Evolutionary conservation across 805 yeast species (phyloP), one percentile per base, ranked within the genome.

Genomic region (Candida sithepensis): DNA sequence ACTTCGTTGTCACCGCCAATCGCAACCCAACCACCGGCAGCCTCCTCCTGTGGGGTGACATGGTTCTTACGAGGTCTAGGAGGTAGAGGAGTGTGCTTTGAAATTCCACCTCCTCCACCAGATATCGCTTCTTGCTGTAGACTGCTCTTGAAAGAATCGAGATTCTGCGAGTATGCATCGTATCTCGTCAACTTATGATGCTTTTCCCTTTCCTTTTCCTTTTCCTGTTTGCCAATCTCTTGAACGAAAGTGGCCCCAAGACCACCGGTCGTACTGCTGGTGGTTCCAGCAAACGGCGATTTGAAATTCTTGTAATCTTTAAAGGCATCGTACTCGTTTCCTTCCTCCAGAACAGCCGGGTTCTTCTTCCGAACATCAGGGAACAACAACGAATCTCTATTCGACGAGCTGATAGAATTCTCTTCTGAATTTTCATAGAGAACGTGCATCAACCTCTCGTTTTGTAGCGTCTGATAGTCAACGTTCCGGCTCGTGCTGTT

Each of bases 401-500:
- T 41, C 13, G 39, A 26, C 46, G 55, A 32, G 3, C 21, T 16
- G 10, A 26, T 33, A 20, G 43, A 49, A 28, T 48, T 52, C 36
- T 63, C 66, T 38, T 58, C 61, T 1, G 60, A 55, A 9, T 56
- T 54, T 42, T 64, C 69, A 49, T 59, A 63, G 10, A 65, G 48
- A 12, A 64, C 59, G 33, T 62, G 59, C 63, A 64, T 64, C 12
- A 52, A 45, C 33, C 66, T 48, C 41, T 61, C 60, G 28, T 45
- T 20, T 41, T 14, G 47, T 32, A 23, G 14, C 7, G 7, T 30
- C 14, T 30, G 34, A 30, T 30, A 30, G 16, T 30, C 34, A 30
- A 30, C 34, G 34, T 14, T 30, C 5, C 34, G 8, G 8, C 14
- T n/a, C 13, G 16, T n/a, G 14, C 16, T 30, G 34, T 12, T 37